Evolutionary conservation across 139 green algal genomes (phyloP).

Genomic region (Nannochloris sp.): DNA sequence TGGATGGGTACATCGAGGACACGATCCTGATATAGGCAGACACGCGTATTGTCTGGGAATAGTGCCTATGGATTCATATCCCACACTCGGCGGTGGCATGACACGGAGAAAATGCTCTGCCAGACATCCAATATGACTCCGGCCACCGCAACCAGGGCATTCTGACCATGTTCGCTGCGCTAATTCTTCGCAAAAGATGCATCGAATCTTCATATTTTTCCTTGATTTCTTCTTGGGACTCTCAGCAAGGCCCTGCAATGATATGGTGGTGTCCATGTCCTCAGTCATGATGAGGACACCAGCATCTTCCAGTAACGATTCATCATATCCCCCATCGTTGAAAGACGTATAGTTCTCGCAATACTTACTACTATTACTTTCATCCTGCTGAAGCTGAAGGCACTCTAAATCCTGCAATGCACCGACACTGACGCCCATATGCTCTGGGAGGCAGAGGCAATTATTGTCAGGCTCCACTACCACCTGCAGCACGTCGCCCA

Average conservation of each 20-base stretch:
- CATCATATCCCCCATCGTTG: too few relatives aligned
- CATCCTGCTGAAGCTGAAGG: neutral
- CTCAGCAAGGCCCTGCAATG: neutral
- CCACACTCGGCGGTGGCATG: neutral
- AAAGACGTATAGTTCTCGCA: too few relatives aligned
- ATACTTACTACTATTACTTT: neutral
- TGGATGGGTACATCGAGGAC: slow-evolving; percentile 21
- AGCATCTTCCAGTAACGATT: neutral
- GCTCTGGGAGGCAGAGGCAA: slow-evolving; percentile 17
- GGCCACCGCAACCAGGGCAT: slow-evolving; percentile 24
- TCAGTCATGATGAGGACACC: neutral
- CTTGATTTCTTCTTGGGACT: neutral
- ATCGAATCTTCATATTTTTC: slow-evolving; percentile 8
- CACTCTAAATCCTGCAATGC: slow-evolving; percentile 33
- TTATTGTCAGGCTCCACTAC: too few relatives aligned
- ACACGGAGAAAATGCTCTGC: slow-evolving; percentile 29
- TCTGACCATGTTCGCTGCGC: slow-evolving; percentile 28
- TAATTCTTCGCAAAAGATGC: slow-evolving; percentile 26
- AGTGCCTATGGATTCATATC: neutral
- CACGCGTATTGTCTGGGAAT: neutral
- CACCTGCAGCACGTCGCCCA: slow-evolving; percentile 6
- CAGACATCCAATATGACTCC: slow-evolving; percentile 43
- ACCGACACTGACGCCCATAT: slow-evolving; percentile 38
- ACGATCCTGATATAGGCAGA: slow-evolving; percentile 20
- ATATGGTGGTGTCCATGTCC: neutral